Percentiles rank a stretch among this genome's conserved stretches.
Conservation (phyloP, 176 grass and related monocot genomes). For the Oryza officinalis region DNA sequence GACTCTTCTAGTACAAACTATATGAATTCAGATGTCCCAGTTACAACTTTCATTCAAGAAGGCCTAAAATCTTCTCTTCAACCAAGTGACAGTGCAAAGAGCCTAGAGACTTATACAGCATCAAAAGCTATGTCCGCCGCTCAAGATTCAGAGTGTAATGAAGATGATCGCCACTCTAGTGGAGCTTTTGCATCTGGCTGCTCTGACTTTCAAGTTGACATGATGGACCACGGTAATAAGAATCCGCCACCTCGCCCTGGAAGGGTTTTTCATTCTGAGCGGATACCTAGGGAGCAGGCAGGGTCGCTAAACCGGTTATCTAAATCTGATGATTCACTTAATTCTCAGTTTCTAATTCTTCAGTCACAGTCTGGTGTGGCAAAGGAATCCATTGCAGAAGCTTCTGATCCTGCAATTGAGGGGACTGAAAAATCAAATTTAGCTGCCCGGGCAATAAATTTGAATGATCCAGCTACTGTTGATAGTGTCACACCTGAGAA, state of each 20-base stretch:
- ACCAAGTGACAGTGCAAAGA: constrained; percentile 64
- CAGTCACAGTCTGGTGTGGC: constrained; percentile 54
- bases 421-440: constrained; percentile 52
- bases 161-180: constrained; percentile 65
- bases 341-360: constrained; percentile 73
- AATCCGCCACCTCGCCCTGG: constrained; percentile 48
- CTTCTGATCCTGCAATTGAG: constrained; percentile 44
- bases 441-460: constrained; percentile 29
- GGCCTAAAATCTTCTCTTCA: constrained; percentile 49
- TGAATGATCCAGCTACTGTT: constrained; percentile 46
- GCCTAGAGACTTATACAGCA: constrained; percentile 37
- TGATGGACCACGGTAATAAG: constrained; percentile 50
- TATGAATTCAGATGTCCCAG: constrained; percentile 39
- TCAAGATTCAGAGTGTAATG: constrained; percentile 61
- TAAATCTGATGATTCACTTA: constrained; percentile 85
- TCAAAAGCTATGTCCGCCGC: constrained; percentile 48
- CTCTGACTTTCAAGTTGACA: constrained; percentile 71
- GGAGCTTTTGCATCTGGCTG: constrained; percentile 73
- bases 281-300: constrained; percentile 71
- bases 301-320: constrained; percentile 68
- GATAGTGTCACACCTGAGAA: constrained; percentile 60
- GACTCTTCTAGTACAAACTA: constrained; percentile 51
- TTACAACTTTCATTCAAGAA: constrained; percentile 50
- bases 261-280: constrained; percentile 83
- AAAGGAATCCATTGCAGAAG: constrained; percentile 65